Evolutionary conservation across 805 yeast genomes (phyloP), one percentile per base, ranked within the genome.

Genomic region (Starmerella floris): DNA sequence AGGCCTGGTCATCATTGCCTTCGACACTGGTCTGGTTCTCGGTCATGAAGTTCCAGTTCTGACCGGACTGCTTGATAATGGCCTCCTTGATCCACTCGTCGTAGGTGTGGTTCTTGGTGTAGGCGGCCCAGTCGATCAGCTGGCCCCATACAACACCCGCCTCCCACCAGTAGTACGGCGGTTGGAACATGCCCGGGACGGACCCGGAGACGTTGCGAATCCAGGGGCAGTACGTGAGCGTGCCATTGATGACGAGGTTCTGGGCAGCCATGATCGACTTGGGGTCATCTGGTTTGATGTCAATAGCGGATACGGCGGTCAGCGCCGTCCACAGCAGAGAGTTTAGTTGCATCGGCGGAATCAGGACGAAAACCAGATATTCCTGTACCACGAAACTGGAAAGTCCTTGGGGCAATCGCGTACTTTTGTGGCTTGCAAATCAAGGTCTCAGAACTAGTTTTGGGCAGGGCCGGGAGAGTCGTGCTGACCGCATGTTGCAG

Each of bases 151-250:
- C 95, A 47, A 87, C 94, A 51, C 97, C 97, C 9, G 96, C 94
- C 64, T 85, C 84, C 96, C 96, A 87, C 98, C 97, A 88, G 69
- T 88, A 88, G 68, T 88, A 87, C 0, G 97, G 97, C 56, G 69
- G 65, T 11, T 77, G 66, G 60, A 91, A 87, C 85, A 81, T 77
- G 34, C 97, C 98, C 23, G 82, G 67, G 4, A 85, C 72, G 8
- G 87, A 80, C 28, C 95, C 96, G 34, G 68, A 60, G 28, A 69
- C 59, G 48, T 61, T 51, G 25, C 83, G 83, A 51, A 72, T 71
- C 60, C 80, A 80, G 11, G 54, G 54, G 31, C 44, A 37, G 61
- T 80, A 80, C 60, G 76, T 76, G 67, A 80, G 65, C 50, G 78
- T 59, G 43, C 88, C 91, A 21, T 66, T 59, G 15, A 76, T 68